Evolutionary conservation across 2,329 filamentous ascomycete species (phyloP).

Genomic region (Penicillium decumbens): DNA sequence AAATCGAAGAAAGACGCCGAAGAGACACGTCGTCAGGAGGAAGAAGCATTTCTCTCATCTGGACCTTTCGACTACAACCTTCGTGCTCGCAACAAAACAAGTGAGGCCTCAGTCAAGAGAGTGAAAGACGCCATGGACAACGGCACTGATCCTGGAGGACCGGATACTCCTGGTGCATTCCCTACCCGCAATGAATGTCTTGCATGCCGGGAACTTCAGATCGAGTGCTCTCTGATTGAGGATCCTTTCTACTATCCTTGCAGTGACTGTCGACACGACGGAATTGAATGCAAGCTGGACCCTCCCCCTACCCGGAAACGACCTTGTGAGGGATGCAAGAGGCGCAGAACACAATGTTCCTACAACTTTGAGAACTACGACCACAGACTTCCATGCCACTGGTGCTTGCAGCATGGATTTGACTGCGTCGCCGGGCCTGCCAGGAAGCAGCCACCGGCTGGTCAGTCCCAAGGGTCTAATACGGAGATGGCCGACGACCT

Average conservation of each 20-base stretch:
- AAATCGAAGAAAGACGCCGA: neutral
- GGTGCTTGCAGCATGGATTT: conserved; percentile 27
- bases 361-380: conserved; percentile 28
- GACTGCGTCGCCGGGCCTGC: conserved; percentile 38
- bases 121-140: neutral
- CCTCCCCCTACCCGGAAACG: conserved; percentile 30
- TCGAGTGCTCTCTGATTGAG: conserved; percentile 36
- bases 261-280: conserved; percentile 28
- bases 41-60: neutral
- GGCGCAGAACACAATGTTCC: conserved; percentile 28
- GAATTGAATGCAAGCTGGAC: conserved; percentile 35
- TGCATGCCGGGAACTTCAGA: conserved; percentile 23
- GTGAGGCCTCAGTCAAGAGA: neutral
- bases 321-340: conserved; percentile 33
- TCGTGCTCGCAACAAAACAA: neutral
- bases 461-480: neutral
- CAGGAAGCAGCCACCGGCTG: conserved; percentile 3
- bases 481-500: conserved; percentile 1
- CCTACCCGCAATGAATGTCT: conserved; percentile 28
- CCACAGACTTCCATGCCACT: conserved; percentile 27
- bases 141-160: neutral
- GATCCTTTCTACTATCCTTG: conserved; percentile 37
- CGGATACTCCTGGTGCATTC: neutral
- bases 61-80: neutral
- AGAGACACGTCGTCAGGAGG: neutral